Evolutionary conservation across 139 green algal genomes (phyloP).

Genomic region (Prasinococcaceae sp.): DNA sequence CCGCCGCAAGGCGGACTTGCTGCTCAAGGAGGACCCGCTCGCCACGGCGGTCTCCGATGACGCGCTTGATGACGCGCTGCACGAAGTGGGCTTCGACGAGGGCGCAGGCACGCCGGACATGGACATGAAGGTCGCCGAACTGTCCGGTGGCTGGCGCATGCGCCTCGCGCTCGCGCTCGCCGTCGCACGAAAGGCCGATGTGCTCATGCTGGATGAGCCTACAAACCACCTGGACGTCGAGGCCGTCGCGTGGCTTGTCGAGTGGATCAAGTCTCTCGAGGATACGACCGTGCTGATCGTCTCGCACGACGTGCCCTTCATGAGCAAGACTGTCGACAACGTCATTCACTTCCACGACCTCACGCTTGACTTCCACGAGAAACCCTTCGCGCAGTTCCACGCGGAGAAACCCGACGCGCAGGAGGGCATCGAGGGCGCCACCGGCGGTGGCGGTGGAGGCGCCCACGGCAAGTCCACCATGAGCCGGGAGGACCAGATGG

Average conservation of each 20-base stretch:
- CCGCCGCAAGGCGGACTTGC: background rate
- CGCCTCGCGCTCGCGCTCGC: slow-evolving; percentile 42
- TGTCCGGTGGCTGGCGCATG: slow-evolving; percentile 85
- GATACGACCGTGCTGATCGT: slow-evolving; percentile 15
- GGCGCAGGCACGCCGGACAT: no score
- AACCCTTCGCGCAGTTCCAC: no score
- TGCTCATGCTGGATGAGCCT: slow-evolving; percentile 26
- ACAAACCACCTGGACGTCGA: slow-evolving; percentile 27
- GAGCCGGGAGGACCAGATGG: no score
- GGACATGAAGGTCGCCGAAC: slow-evolving; percentile 42
- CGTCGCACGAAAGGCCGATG: slow-evolving; percentile 16
- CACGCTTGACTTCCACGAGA: slow-evolving; percentile 42
- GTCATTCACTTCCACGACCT: slow-evolving; percentile 69
- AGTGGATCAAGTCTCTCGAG: slow-evolving; percentile 5
- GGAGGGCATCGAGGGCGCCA: no score
- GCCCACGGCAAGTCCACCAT: no score
- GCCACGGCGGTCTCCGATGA: no score
- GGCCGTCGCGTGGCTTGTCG: slow-evolving; percentile 17
- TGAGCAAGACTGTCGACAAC: no score
- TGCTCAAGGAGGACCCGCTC: no score
- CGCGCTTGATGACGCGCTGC: no score
- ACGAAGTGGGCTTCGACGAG: slow-evolving; percentile 16
- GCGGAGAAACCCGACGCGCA: no score
- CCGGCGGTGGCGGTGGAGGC: background rate
- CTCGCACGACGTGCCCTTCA: slow-evolving; percentile 19